Evolutionary conservation across 2,329 filamentous ascomycete species (phyloP), one percentile per base, ranked within the genome.

Genomic region (Aureobasidium zeae): DNA sequence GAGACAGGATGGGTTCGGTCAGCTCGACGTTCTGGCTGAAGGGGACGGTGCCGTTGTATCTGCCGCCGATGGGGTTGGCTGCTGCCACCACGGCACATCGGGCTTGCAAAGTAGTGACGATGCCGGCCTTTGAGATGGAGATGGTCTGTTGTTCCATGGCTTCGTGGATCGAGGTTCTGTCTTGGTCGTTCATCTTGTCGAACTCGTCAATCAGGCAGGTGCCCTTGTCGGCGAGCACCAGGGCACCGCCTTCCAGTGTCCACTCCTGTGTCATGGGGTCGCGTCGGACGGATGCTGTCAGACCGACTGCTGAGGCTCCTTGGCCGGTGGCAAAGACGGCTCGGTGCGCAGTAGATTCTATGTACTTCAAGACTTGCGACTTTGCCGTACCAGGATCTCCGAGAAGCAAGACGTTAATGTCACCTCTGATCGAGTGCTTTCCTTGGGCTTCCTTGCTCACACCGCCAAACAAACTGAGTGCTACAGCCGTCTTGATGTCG

Each of bases 111-210:
- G 91, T 96, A 1, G 91, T 98, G 31, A 98, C 91, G 49, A 98
- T 98, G 65, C 91, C 91, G 1, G 91, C 91, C 63, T 98, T 98
- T 51, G 87, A 94, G 58, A 98, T 98, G 49, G 89, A 96, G 53
- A 98, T 98, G 1, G 91, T 98, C 67, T 98, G 91, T 65, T 98
- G 91, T 65, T 98, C 91, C 91, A 98, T 98, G 48, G 91, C 91
- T 71, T 98, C 91, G 74, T 98, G 91, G 54, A 98, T 98, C 6
- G 87, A 94, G 1, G 91, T 96, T 52, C 91, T 79, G 63, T 98
- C 91, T 60, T 96, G 87, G 61, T 98, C 91, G 62, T 96, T 96
- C 91, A 98, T 98, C 73, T 98, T 98, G 75, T 98, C 91, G 56
- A 98, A 98, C 65, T 98, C 91, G 57, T 98, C 91, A 50, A 98